A percentile compares a stretch with the other conserved stretches of the same genome.
Conservation (phyloP, 1,284 basidiomycete genomes). For the Ceratobasidium sp. region DNA sequence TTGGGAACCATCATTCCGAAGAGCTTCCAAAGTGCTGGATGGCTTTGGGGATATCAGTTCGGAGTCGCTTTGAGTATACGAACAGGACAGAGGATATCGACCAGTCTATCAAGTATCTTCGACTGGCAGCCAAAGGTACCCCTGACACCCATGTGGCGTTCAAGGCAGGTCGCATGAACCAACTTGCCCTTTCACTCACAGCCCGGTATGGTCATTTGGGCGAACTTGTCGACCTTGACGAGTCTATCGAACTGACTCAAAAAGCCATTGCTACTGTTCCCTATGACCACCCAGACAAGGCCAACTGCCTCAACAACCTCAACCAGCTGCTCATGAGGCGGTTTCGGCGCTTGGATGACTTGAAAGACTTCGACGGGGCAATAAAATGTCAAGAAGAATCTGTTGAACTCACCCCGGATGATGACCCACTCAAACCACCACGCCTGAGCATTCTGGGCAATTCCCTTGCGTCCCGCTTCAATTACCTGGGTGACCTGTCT, state of each 20-base stretch:
- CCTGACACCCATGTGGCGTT: no score
- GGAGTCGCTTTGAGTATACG: neutral
- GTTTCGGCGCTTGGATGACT: neutral
- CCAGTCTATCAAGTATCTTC: neutral
- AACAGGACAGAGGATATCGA: neutral
- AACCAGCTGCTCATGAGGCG: neutral
- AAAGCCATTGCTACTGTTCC: neutral
- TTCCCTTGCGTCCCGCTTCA: neutral
- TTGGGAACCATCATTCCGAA: no score
- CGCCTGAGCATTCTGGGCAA: neutral
- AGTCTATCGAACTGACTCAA: neutral
- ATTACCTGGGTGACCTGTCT: no score
- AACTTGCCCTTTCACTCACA: neutral
- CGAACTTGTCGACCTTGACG: slow-evolving; percentile 4
- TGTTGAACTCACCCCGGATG: neutral
- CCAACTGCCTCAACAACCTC: neutral
- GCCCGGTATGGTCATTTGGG: neutral
- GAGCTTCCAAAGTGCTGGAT: no score
- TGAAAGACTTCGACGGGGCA: neutral
- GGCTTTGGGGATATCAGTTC: neutral
- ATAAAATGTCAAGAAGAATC: neutral
- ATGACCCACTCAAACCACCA: neutral
- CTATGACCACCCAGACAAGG: neutral
- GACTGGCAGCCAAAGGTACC: neutral
- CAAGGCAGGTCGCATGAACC: neutral